Conservation (phyloP, 2,329 filamentous ascomycete genomes). For the Dactylonectria estremocensis region DNA sequence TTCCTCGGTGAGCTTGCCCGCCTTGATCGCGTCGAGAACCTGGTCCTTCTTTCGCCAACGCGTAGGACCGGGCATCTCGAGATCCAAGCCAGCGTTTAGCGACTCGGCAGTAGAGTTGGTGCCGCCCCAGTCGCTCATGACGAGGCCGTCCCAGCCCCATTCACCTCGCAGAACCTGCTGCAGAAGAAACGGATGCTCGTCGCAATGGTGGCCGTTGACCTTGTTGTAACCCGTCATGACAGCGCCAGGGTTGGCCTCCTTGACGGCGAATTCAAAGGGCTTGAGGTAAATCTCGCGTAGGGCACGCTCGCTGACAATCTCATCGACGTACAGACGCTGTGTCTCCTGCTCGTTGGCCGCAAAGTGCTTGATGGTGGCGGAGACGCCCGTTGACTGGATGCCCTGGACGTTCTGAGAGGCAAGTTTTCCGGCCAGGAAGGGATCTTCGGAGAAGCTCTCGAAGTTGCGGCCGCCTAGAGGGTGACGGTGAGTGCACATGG, state of each 20-base stretch:
- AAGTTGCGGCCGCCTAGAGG: constrained; percentile 58
- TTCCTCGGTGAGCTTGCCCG: constrained; percentile 19
- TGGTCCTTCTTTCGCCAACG: constrained; percentile 25
- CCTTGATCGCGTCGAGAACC: constrained; percentile 25
- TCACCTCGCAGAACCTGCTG: constrained; percentile 54
- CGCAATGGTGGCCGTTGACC: constrained; percentile 57
- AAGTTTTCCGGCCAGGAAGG: constrained; percentile 55
- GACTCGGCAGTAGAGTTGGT: constrained; percentile 45
- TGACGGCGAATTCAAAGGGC: constrained; percentile 56
- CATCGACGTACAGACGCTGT: constrained; percentile 25
- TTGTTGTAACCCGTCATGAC: constrained; percentile 48
- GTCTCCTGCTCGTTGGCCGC: constrained; percentile 55
- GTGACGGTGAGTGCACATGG: constrained; percentile 56
- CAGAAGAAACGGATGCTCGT: constrained; percentile 29
- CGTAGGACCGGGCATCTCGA: constrained; percentile 53
- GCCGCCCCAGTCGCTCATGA: constrained; percentile 45
- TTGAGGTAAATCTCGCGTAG: constrained; percentile 45
- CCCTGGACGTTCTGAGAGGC: constrained; percentile 50
- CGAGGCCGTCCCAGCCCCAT: constrained; percentile 55
- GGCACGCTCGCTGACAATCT: constrained; percentile 29
- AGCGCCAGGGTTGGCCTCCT: constrained; percentile 54
- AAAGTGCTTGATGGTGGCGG: constrained; percentile 56
- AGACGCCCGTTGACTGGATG: constrained; percentile 55
- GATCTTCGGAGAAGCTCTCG: constrained; percentile 48
- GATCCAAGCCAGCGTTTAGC: constrained; percentile 41